Base-by-base conservation (phyloP, 2,329 filamentous ascomycete genomes). In the Ascochyta viciae-villosae region DNA sequence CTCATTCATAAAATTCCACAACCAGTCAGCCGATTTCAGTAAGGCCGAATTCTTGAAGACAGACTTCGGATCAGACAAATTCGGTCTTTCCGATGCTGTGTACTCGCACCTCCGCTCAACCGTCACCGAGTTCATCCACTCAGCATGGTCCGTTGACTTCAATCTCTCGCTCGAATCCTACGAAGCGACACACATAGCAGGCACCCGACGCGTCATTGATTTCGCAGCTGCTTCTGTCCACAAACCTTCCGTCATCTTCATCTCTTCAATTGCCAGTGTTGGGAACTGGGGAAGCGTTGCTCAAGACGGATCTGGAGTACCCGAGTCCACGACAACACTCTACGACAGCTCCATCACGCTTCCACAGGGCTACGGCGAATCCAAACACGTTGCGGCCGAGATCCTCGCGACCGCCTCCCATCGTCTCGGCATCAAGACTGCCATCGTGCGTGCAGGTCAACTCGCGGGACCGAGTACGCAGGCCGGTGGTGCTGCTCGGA, bases 111-210 rank as follows among this genome's bases (percentile, higher is more conserved):
- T 72, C 5, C 53, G 50, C 3, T 41, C 44, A 1, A 61, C 50
- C 0, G 65, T 82, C 1, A 77, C 77, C 0, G 66, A 65, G 9
- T 74, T 84, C 24, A 80, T 85, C 27, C 82, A 85, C 70, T 77
- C 76, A 58, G 81, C 82, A 0, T 84, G 83, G 83, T 71, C 79
- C 1, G 83, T 85, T 26, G 83, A 86, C 67, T 86, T 86, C 73
- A 84, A 62, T 9, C 37, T 64, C 1, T 59, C 62, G 1, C 52
- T 69, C 9, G 49, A 58, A 15, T 50, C 58, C 3, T 69, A 65
- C 48, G 61, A 64, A 37, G 24, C 37, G 5, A 57, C 54, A 4
- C 61, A 63, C 24, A 60, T 63, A 22, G 43, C 53, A 1, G 61
- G 61, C 3, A 55, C 50, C 13, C 44, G 35, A 6, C 56, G 57